Evolutionary conservation across 108 stramenopile species (phyloP), one percentile per base, ranked within the genome.

Genomic region (Skeletonema marinoi): DNA sequence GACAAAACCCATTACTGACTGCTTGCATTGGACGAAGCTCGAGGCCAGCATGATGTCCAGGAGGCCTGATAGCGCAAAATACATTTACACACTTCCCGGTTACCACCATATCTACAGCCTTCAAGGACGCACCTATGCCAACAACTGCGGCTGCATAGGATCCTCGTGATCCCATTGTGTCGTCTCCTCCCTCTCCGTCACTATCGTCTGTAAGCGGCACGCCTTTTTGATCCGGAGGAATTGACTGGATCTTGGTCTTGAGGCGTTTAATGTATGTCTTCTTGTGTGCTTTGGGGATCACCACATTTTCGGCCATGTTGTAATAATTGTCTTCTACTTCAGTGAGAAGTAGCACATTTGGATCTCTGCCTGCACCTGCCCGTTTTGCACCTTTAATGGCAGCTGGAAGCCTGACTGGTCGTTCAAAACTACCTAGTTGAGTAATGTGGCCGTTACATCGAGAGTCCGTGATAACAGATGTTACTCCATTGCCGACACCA

Each of bases 1-100:
- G 77, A 80, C 98, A 99, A 74, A 98, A 99, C 3, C 99, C 99
- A 80, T 98, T 98, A 6, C 90, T 90, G 21, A 90, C 75, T 48
- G 95, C 96, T 48, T 92, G 91, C 94, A 98, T 95, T 30, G 95
- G 78, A 36, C 88, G 93, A 41, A 98, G 79, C 17, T 88, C 87
- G 19, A 84, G 81, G 60, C 97, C 97, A 9, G 97, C 97, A 77
- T 98, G 97, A 78, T 98, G 97, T 6, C 97, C 97, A 5, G 97
- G 97, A 7, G 97, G 97, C 11, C 97, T 85, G 12, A 92, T 85
- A 36, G 93, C 89, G 65, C 97, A 98, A 76, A 97, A 96, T 14
- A 83, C 94, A 70, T 97, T 98, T 0, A 87, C 83, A 60, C 88
- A 87, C 54, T 93, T 84, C 31, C 96, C 97, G 58, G 89, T 75